phyloP scores from a whole-genome alignment of 208 protist genomes.

The Crithidia brevicula region DNA sequence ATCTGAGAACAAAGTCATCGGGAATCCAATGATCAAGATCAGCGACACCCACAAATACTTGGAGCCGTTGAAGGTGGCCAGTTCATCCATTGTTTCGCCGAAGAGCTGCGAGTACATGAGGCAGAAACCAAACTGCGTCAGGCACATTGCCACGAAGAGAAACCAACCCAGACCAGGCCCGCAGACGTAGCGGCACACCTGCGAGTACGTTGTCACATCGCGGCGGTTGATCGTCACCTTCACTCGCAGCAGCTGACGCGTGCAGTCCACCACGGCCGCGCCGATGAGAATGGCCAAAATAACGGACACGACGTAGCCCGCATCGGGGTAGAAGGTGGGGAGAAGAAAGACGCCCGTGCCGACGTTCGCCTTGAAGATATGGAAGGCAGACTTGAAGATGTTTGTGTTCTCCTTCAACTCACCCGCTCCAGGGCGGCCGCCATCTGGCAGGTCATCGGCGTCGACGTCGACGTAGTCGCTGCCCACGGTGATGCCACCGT shows the following conservation, averaged over 20 bases:
- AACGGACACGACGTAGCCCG: constrained; percentile 60
- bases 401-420: constrained; percentile 68
- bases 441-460: constrained; percentile 22
- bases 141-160: constrained; percentile 61
- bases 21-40: constrained; percentile 57
- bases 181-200: constrained; percentile 65
- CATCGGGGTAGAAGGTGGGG: constrained; percentile 76
- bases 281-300: constrained; percentile 63
- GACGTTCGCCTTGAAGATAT: constrained; percentile 92
- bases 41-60: constrained; percentile 64
- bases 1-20: constrained; percentile 66
- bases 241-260: constrained; percentile 53
- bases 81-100: constrained; percentile 51
- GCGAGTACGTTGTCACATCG: constrained; percentile 71
- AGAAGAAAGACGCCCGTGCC: constrained; percentile 84
- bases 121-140: constrained; percentile 90
- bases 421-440: constrained; percentile 8
- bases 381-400: constrained; percentile 74
- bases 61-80: constrained; percentile 37
- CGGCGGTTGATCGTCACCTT: constrained; percentile 73
- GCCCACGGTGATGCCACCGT: constrained; percentile 14
- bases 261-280: constrained; percentile 72
- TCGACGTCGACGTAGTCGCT: constrained; percentile 47
- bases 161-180: constrained; percentile 60
- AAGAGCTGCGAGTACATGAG: constrained; percentile 82